A percentile compares a stretch with the other conserved stretches of the same genome.
Conservation (phyloP, 345 rosid genomes). For the Cardamine occulta region DNA sequence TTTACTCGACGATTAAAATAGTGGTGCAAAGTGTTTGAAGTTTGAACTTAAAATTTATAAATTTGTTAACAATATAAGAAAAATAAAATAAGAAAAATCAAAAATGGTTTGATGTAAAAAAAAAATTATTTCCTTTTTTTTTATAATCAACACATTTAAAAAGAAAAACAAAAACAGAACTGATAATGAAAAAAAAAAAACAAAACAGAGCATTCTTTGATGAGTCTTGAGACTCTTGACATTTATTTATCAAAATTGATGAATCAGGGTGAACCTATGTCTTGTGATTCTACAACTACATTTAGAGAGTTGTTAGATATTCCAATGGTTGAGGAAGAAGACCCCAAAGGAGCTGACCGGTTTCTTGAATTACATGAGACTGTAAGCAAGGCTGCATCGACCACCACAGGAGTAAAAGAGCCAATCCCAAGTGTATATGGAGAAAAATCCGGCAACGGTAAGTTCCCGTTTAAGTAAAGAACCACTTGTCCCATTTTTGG, state of each 20-base stretch:
- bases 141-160: no score
- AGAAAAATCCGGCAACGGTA: slow-evolving; percentile 32
- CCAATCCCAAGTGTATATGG: slow-evolving; percentile 41
- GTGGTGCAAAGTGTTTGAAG: no score
- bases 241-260: no score
- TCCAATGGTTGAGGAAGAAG: slow-evolving; percentile 34
- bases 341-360: slow-evolving; percentile 22
- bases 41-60: not conserved
- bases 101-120: no score
- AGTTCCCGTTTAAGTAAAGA: slow-evolving; percentile 31
- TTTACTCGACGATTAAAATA: no score
- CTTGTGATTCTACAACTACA: slow-evolving; percentile 17
- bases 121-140: no score
- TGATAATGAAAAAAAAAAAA: no score
- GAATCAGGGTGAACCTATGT: not conserved
- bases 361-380: slow-evolving; percentile 15
- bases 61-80: not conserved
- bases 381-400: slow-evolving; percentile 33
- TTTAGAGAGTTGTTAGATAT: slow-evolving; percentile 12
- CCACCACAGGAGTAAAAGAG: slow-evolving; percentile 37
- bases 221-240: no score
- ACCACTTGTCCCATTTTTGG: slow-evolving; percentile 48
- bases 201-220: no score
- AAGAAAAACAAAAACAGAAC: no score
- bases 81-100: no score